Evolutionary conservation across 257 asterid species (phyloP).

Genomic region (Agastache rugosa): DNA sequence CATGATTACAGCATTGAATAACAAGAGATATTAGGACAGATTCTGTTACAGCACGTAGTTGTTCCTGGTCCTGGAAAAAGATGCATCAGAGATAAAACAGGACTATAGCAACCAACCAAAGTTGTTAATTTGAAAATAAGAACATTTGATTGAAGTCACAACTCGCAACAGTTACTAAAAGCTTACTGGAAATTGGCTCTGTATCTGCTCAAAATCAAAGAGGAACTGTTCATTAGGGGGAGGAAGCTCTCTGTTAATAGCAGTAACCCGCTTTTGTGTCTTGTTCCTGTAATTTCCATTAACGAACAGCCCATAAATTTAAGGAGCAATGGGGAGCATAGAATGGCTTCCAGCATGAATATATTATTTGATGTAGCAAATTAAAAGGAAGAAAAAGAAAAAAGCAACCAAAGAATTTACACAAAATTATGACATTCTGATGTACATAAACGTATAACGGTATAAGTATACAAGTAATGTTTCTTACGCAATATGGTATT

Average conservation of each 20-base stretch:
- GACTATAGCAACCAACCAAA: conserved; percentile 29
- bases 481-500: neutral
- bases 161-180: conserved; percentile 27
- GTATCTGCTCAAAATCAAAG: conserved; percentile 85
- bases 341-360: conserved; percentile 7
- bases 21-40: conserved; percentile 79
- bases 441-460: neutral
- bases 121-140: conserved; percentile 11
- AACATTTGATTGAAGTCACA: neutral
- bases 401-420: neutral
- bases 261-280: conserved; percentile 90
- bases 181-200: conserved; percentile 73
- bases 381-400: neutral
- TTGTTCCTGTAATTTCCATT: conserved; percentile 67
- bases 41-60: conserved; percentile 77
- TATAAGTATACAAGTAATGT: neutral
- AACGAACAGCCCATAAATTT: conserved; percentile 16
- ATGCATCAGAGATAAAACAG: conserved; percentile 23
- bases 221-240: conserved; percentile 92
- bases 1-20: conserved; percentile 85
- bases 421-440: neutral
- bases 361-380: neutral
- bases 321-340: conserved; percentile 23
- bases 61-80: conserved; percentile 81
- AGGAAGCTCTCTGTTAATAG: conserved; percentile 86